Percentiles rank a stretch among this genome's conserved stretches.
Evolutionary conservation across 148 eudicot species (phyloP).

Genomic region (Pharnaceum exiguum): DNA sequence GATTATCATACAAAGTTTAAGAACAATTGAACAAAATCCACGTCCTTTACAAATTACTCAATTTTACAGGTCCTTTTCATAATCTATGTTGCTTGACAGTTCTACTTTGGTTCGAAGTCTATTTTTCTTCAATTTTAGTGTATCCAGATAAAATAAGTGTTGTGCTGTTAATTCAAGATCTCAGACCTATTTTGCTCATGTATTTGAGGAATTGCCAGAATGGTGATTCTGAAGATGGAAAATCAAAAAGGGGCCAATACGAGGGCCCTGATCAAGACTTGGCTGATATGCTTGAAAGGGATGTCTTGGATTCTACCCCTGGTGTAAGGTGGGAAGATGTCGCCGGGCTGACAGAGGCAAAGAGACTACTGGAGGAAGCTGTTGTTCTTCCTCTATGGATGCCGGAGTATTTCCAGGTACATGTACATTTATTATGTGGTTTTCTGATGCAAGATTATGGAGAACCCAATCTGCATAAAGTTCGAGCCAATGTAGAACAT

Average conservation of each 20-base stretch:
- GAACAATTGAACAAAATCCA: not conserved
- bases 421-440: not conserved
- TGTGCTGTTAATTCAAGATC: not conserved
- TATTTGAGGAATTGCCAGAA: slow-evolving; percentile 40
- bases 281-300: slow-evolving; percentile 99
- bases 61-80: not conserved
- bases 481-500: not conserved
- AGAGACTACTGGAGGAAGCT: slow-evolving; percentile 98
- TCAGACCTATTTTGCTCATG: not conserved
- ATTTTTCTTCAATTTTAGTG: not conserved
- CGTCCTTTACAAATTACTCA: not conserved
- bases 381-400: slow-evolving; percentile 98
- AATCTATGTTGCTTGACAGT: not conserved
- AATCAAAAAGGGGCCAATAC: slow-evolving; percentile 72
- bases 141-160: not conserved
- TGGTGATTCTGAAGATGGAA: slow-evolving; percentile 93
- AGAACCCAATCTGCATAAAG: not conserved
- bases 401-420: slow-evolving; percentile 99
- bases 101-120: not conserved
- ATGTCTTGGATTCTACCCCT: slow-evolving; percentile 87
- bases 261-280: slow-evolving; percentile 97
- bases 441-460: too few species aligned
- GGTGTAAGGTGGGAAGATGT: slow-evolving; percentile 99
- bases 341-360: slow-evolving; percentile 94
- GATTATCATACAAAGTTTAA: not conserved